phyloP scores from a whole-genome alignment of 495 filamentous ascomycete genomes.

The Penicillium ucsense region DNA sequence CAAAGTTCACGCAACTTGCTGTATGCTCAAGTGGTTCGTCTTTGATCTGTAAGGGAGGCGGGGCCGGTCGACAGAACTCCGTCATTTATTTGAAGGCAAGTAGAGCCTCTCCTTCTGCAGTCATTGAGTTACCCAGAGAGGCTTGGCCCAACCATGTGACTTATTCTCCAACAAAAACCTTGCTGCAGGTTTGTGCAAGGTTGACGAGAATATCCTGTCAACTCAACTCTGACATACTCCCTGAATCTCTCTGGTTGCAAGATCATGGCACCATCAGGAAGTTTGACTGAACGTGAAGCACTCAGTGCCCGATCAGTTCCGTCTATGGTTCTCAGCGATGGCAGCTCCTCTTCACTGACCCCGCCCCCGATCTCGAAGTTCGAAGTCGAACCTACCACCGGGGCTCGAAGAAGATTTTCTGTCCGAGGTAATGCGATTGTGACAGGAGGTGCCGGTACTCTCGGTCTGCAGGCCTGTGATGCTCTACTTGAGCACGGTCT shows the following conservation, averaged over 20 bases:
- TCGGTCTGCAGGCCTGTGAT: conserved; percentile 47
- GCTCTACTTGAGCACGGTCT: conserved; percentile 68
- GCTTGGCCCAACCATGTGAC: too few species aligned
- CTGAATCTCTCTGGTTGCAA: background rate
- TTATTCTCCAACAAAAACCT: background rate
- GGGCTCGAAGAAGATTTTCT: conserved; percentile 48
- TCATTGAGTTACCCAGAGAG: too few species aligned
- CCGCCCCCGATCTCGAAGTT: conserved; percentile 33
- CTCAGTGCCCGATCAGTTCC: conserved; percentile 51
- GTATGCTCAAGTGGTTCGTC: too few species aligned
- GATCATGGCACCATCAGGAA: background rate
- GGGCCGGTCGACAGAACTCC: too few species aligned
- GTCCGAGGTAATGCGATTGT: conserved; percentile 57
- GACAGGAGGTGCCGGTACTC: conserved; percentile 60
- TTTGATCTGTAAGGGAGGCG: too few species aligned
- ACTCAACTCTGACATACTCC: too few species aligned
- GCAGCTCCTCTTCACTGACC: conserved; percentile 38
- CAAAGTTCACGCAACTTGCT: too few species aligned
- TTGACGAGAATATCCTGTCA: too few species aligned
- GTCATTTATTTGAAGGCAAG: too few species aligned
- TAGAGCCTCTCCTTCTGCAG: too few species aligned
- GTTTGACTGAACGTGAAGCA: conserved; percentile 25
- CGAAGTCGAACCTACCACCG: conserved; percentile 31
- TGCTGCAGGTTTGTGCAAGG: background rate
- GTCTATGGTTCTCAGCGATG: conserved; percentile 48